Conservation (phyloP, 164 flowering plant species). For the Taxillus chinensis region DNA sequence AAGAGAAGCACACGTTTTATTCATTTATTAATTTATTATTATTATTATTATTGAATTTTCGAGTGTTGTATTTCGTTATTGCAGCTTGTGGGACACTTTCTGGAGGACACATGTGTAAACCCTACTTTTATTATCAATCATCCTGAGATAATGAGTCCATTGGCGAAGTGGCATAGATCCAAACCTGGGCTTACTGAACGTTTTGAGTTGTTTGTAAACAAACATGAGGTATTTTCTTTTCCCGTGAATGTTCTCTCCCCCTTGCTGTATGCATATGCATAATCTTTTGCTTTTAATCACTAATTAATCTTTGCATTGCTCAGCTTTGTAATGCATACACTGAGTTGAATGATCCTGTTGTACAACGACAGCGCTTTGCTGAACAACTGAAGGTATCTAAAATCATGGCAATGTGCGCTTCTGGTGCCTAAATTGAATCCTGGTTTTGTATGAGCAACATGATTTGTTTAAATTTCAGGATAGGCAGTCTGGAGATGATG, state of each 20-base stretch:
- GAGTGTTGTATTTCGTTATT: slow-evolving; percentile 1
- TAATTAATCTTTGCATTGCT: slow-evolving; percentile 2
- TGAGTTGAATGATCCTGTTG: slow-evolving; percentile 93
- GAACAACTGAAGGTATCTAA: slow-evolving; percentile 80
- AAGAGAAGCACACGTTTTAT: too few relatives aligned
- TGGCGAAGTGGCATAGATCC: slow-evolving; percentile 93
- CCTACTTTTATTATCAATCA: slow-evolving; percentile 90
- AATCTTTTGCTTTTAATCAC: not conserved
- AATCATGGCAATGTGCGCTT: not conserved
- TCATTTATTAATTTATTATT: not conserved
- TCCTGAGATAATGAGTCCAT: slow-evolving; percentile 97
- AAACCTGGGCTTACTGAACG: slow-evolving; percentile 86
- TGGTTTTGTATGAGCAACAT: slow-evolving; percentile 3
- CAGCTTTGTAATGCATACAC: slow-evolving; percentile 97
- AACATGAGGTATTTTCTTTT: slow-evolving; percentile 61
- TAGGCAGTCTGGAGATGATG: slow-evolving; percentile 94
- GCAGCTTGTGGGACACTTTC: slow-evolving; percentile 96
- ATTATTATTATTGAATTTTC: not conserved
- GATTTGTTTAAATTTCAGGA: slow-evolving; percentile 41
- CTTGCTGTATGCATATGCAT: not conserved
- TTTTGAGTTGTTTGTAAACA: slow-evolving; percentile 84
- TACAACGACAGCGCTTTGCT: slow-evolving; percentile 85
- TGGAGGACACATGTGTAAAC: slow-evolving; percentile 84
- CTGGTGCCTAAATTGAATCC: not conserved
- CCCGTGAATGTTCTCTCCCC: not conserved